Evolutionary conservation across 257 asterid genomes (phyloP).

Genomic region (Anisodus tanguticus): DNA sequence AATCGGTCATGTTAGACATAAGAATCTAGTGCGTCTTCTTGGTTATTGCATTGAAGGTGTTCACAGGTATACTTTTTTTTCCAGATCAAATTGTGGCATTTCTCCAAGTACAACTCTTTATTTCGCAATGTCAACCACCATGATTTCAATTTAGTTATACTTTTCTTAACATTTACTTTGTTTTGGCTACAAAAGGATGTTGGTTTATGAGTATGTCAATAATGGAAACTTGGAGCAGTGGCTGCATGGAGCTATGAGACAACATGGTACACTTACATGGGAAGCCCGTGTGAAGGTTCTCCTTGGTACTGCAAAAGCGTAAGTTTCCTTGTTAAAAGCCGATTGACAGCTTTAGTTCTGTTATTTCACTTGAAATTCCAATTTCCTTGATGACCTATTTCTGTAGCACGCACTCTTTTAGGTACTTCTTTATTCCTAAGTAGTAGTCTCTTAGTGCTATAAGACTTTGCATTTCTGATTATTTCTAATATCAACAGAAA

Average conservation of each 20-base stretch:
- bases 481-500: neutral
- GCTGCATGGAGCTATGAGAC: slow-evolving; percentile 97
- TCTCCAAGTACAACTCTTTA: neutral
- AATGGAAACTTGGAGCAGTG: slow-evolving; percentile 96
- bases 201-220: slow-evolving; percentile 93
- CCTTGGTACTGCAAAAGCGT: slow-evolving; percentile 98
- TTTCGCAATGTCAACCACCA: neutral
- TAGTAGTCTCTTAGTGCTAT: neutral
- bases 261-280: slow-evolving; percentile 84
- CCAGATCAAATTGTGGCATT: neutral
- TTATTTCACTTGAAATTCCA: slow-evolving; percentile 1
- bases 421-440: neutral
- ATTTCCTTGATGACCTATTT: neutral
- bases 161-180: slow-evolving; percentile 20
- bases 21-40: slow-evolving; percentile 92
- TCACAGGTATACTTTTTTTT: slow-evolving; percentile 62
- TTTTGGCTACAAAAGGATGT: slow-evolving; percentile 59
- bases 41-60: slow-evolving; percentile 99
- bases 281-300: slow-evolving; percentile 95
- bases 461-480: neutral
- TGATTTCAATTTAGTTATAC: slow-evolving; percentile 9
- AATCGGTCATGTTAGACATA: slow-evolving; percentile 95
- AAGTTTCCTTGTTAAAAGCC: slow-evolving; percentile 42
- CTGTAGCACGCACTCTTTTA: neutral
- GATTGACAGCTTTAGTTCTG: neutral